phyloP scores from a whole-genome alignment of 2,329 filamentous ascomycete genomes.

The Fusarium pseudoanthophilum region DNA sequence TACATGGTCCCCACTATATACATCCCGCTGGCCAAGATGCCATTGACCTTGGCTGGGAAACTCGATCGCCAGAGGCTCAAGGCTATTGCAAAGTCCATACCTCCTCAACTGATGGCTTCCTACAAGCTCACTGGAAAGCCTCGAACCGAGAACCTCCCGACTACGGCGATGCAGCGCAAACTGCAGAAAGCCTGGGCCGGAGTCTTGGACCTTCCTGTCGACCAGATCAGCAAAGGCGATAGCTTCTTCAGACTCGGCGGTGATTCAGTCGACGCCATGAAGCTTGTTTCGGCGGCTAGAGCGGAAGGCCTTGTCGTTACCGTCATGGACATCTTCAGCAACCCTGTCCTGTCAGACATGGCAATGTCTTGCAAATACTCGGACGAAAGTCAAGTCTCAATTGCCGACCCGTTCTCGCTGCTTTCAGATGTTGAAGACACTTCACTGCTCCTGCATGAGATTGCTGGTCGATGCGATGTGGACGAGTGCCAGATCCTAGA shows the following conservation, averaged over 20 bases:
- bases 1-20: slow-evolving; percentile 58
- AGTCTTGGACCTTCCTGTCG: background rate
- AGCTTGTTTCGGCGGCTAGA: slow-evolving; percentile 33
- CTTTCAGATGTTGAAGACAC: background rate
- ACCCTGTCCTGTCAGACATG: slow-evolving; percentile 25
- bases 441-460: slow-evolving; percentile 11
- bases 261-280: slow-evolving; percentile 44
- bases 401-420: slow-evolving; percentile 5
- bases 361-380: slow-evolving; percentile 1
- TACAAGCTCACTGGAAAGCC: slow-evolving; percentile 30
- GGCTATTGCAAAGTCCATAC: slow-evolving; percentile 14
- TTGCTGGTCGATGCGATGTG: slow-evolving; percentile 21
- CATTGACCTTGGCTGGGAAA: slow-evolving; percentile 56
- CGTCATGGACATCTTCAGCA: slow-evolving; percentile 29
- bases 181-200: slow-evolving; percentile 41
- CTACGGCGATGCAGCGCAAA: slow-evolving; percentile 50
- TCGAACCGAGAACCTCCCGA: slow-evolving; percentile 47
- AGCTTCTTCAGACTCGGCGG: slow-evolving; percentile 60
- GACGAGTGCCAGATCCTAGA: slow-evolving; percentile 16
- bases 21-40: slow-evolving; percentile 54
- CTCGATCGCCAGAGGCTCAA: slow-evolving; percentile 55
- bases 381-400: background rate
- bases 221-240: slow-evolving; percentile 36
- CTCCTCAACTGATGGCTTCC: background rate
- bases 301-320: slow-evolving; percentile 21